Evolutionary conservation across 352 stramenopile species (phyloP).

Genomic region (Phytophthora fragariaefolia): DNA sequence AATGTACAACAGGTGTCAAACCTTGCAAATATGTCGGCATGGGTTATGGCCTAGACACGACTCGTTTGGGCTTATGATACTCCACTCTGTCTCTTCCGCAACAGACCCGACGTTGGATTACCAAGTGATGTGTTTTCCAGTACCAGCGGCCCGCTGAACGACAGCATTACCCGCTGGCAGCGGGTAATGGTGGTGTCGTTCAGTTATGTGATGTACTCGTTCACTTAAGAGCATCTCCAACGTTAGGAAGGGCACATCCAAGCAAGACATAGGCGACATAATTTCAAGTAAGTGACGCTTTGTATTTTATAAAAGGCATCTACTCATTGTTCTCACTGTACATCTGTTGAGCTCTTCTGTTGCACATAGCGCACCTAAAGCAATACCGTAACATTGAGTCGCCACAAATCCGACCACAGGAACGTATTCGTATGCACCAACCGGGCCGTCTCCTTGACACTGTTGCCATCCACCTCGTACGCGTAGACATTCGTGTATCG

Average conservation of each 20-base stretch:
- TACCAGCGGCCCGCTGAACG: too few species aligned
- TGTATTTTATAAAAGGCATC: too few species aligned
- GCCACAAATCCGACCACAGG: slow-evolving; percentile 35
- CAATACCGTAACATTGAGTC: slow-evolving; percentile 36
- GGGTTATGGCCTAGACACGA: slow-evolving; percentile 23
- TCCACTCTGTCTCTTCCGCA: slow-evolving; percentile 19
- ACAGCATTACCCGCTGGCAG: too few species aligned
- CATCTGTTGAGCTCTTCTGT: too few species aligned
- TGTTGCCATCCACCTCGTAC: slow-evolving; percentile 45
- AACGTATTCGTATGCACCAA: slow-evolving; percentile 40
- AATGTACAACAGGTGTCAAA: slow-evolving; percentile 23
- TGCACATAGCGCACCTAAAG: slow-evolving; percentile 5
- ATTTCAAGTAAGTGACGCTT: too few species aligned
- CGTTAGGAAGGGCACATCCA: too few species aligned
- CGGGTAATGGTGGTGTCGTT: too few species aligned
- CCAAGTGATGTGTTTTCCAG: slow-evolving; percentile 30
- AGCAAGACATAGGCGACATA: background rate
- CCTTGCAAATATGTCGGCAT: slow-evolving; percentile 13
- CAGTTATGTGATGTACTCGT: background rate
- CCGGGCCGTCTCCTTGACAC: slow-evolving; percentile 37
- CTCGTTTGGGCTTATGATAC: slow-evolving; percentile 19
- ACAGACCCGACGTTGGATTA: slow-evolving; percentile 18
- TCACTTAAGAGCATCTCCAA: too few species aligned
- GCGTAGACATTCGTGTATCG: slow-evolving; percentile 30
- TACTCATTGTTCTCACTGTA: too few species aligned